These are phyloP conservation scores for Xylaria sp. DNA, from an alignment of 2,329 filamentous ascomycete genomes.

Conservation along the genomic window DNA sequence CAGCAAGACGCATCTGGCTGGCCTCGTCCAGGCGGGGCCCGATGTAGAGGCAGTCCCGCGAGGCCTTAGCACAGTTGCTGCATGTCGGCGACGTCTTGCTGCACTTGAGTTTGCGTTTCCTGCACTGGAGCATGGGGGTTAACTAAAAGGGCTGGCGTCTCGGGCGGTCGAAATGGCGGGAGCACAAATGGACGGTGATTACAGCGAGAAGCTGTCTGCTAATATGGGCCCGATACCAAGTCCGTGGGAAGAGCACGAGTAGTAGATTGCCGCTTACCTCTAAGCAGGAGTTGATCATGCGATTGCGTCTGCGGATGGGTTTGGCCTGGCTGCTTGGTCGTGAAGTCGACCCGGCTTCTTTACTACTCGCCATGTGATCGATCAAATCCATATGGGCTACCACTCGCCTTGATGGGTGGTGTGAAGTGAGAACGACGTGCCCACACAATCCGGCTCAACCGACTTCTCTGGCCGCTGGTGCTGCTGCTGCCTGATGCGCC, in stretches of 20 bases:
- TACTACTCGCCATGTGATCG: slow-evolving; percentile 12
- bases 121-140: slow-evolving; percentile 50
- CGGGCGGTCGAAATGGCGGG: not conserved
- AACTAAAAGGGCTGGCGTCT: not conserved
- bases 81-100: slow-evolving; percentile 73
- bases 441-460: not conserved
- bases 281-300: slow-evolving; percentile 71
- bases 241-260: slow-evolving; percentile 4
- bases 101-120: slow-evolving; percentile 79
- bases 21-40: slow-evolving; percentile 71
- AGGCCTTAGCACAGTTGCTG: slow-evolving; percentile 65
- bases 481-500: not conserved
- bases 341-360: slow-evolving; percentile 30
- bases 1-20: slow-evolving; percentile 71
- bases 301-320: slow-evolving; percentile 63
- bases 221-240: slow-evolving; percentile 20
- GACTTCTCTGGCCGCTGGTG: not conserved
- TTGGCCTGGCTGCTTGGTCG: slow-evolving; percentile 39
- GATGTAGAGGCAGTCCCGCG: slow-evolving; percentile 66
- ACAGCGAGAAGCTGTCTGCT: not conserved
- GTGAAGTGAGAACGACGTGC: not conserved
- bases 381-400: slow-evolving; percentile 21
- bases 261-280: slow-evolving; percentile 44
- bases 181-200: not conserved
- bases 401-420: not conserved